Percentiles rank a stretch among this genome's conserved stretches.
Conservation (phyloP, 2,329 filamentous ascomycete genomes). For the Diaporthe caulivora region DNA sequence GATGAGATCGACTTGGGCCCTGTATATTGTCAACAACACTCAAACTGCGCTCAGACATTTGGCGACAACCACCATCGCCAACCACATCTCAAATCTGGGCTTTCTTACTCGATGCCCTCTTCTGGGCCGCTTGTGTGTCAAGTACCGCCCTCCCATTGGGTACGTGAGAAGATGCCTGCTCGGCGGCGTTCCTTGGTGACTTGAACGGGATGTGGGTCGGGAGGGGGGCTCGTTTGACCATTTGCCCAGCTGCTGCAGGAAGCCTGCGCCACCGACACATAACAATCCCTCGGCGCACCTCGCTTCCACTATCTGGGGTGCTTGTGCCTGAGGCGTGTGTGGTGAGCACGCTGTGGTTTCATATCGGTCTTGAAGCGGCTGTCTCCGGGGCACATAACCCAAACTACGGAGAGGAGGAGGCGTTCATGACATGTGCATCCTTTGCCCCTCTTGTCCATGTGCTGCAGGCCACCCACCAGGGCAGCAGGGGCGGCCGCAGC, state of each 20-base stretch:
- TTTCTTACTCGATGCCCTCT: not conserved
- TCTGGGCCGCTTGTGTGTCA: not conserved
- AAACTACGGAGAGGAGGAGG: not conserved
- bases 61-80: constrained; percentile 2
- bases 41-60: constrained; percentile 21
- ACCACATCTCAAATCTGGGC: not conserved
- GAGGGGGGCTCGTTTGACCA: constrained; percentile 23
- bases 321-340: not conserved
- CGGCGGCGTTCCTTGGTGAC: not conserved
- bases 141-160: not conserved
- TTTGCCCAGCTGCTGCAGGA: constrained; percentile 12
- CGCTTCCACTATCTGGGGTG: constrained; percentile 7
- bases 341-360: constrained; percentile 16
- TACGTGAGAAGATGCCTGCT: not conserved
- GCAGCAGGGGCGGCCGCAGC: not conserved
- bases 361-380: constrained; percentile 2
- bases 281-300: constrained; percentile 4
- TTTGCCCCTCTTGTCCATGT: not conserved
- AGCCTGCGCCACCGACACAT: constrained; percentile 16
- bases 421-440: constrained; percentile 13
- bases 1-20: not conserved
- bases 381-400: not conserved
- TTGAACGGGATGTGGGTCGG: not conserved
- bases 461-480: not conserved
- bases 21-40: constrained; percentile 4